Evolutionary conservation across 116 monocot genomes (phyloP), one percentile per base, ranked within the genome.

Genomic region (Zostera marina): DNA sequence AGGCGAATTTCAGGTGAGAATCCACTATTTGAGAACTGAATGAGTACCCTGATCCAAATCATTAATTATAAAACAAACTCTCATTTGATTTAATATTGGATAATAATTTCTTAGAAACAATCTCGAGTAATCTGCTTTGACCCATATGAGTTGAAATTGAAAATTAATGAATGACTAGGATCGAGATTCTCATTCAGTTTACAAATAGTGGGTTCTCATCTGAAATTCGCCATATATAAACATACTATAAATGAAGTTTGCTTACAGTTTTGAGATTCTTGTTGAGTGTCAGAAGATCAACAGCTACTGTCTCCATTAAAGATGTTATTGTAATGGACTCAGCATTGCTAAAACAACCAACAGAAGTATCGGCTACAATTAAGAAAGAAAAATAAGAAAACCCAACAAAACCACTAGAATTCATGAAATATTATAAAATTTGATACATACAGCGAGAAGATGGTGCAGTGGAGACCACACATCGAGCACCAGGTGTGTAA

Each of bases 211-310:
- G 45, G 10, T 45, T 10, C 14, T 45, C 4, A 45, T 11, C 4
- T 45, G 45, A 45, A 10, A 45, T 45, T 14, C 14, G 13, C 10
- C 13, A 8, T 11, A 9, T 11, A 45, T 45, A 2, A 45, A 45
- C 45, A 7, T 14, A 45, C 10, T 7, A 47, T 13, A 16, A 47
- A 47, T 1, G 47, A 47, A 47, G 15, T 47, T 13, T 16, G 16
- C 47, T 47, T 9, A 47, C 47, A 47, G 47, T n/a, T 47, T 47
- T 47, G 11, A 47, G 47, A 47, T 70, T 70, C 15, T 59, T 44
- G 70, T 70, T 70, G 15, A 70, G 49, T 25, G 12, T 38, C 42
- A 58, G 47, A 22, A 64, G 64, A 42, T 70, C 64, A 52, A 39
- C 48, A 0, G 63, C 63, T 8, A 70, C 70, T 9, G 47, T 40